phyloP scores from a whole-genome alignment of 2,329 filamentous ascomycete genomes.

The Colletotrichum euphorbiae region DNA sequence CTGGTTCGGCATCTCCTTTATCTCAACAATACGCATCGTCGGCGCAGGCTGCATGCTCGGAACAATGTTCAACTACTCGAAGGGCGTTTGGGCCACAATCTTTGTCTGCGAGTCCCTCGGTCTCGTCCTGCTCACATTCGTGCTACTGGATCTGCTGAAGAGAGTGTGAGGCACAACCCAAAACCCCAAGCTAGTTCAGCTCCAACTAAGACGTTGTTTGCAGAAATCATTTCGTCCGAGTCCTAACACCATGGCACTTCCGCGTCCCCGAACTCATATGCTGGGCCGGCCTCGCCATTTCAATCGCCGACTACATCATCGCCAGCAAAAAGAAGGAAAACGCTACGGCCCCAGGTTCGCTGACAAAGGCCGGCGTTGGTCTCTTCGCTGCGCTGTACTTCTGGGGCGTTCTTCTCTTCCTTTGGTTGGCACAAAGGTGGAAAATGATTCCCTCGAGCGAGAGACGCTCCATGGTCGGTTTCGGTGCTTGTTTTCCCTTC shows the following conservation, averaged over 20 bases:
- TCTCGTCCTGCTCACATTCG: slow-evolving; percentile 38
- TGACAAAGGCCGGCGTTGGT: slow-evolving; percentile 39
- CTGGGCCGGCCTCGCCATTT: slow-evolving; percentile 41
- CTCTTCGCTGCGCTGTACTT: slow-evolving; percentile 41
- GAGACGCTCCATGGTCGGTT: slow-evolving; percentile 30
- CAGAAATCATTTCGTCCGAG: slow-evolving; percentile 28
- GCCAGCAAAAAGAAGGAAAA: slow-evolving; percentile 33
- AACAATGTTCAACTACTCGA: slow-evolving; percentile 37
- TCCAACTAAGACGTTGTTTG: neutral
- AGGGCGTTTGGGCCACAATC: slow-evolving; percentile 40
- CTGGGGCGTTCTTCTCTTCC: slow-evolving; percentile 36
- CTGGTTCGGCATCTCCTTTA: slow-evolving; percentile 34
- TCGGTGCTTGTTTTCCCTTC: slow-evolving; percentile 29
- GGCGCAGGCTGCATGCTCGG: slow-evolving; percentile 42
- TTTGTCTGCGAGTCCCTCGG: slow-evolving; percentile 42
- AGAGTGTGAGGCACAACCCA: slow-evolving; percentile 29
- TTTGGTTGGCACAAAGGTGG: slow-evolving; percentile 28
- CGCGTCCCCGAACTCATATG: slow-evolving; percentile 41
- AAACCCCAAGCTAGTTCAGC: too few relatives aligned
- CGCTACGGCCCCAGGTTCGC: slow-evolving; percentile 31
- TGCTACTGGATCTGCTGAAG: slow-evolving; percentile 35
- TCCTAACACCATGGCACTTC: slow-evolving; percentile 38
- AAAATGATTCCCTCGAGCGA: slow-evolving; percentile 24
- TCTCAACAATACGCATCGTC: slow-evolving; percentile 42
- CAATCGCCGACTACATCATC: slow-evolving; percentile 40